Percentiles rank a stretch among this genome's conserved stretches.
Conservation (phyloP, 1,139 yeast genomes). For the Debaryomyces psychrophilus region DNA sequence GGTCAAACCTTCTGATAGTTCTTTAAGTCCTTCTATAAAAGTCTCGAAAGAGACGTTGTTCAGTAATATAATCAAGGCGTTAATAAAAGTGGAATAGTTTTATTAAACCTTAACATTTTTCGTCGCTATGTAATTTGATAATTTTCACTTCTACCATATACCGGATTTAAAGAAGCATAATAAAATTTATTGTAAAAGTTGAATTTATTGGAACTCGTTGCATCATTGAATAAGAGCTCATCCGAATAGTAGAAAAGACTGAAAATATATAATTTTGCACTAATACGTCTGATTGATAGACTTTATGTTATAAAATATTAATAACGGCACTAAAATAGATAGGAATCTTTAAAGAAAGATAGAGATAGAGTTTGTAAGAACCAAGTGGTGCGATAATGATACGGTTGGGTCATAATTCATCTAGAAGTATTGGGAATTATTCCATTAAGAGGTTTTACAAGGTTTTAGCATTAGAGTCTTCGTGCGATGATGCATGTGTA, state of each 20-base stretch:
- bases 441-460: conserved; percentile 39
- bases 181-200: not conserved
- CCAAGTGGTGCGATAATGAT: conserved; percentile 1
- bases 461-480: conserved; percentile 85
- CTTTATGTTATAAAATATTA: not conserved
- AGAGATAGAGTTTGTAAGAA: not conserved
- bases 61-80: not conserved
- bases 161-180: not conserved
- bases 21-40: not conserved
- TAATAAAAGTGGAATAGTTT: not conserved
- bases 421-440: not conserved
- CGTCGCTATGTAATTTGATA: conserved; percentile 8
- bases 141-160: not conserved
- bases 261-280: not conserved
- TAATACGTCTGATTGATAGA: not conserved
- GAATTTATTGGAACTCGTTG: not conserved
- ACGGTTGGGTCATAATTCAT: not conserved
- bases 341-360: not conserved
- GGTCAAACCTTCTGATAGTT: not conserved
- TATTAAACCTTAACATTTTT: conserved; percentile 2
- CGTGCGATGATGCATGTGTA: conserved; percentile 95
- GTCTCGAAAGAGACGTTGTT: conserved; percentile 5
- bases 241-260: not conserved
- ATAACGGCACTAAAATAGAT: not conserved
- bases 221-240: not conserved